These are phyloP conservation scores for Fomitopsis schrenkii DNA, from an alignment of 1,284 basidiomycete species.

Conservation along the genomic window DNA sequence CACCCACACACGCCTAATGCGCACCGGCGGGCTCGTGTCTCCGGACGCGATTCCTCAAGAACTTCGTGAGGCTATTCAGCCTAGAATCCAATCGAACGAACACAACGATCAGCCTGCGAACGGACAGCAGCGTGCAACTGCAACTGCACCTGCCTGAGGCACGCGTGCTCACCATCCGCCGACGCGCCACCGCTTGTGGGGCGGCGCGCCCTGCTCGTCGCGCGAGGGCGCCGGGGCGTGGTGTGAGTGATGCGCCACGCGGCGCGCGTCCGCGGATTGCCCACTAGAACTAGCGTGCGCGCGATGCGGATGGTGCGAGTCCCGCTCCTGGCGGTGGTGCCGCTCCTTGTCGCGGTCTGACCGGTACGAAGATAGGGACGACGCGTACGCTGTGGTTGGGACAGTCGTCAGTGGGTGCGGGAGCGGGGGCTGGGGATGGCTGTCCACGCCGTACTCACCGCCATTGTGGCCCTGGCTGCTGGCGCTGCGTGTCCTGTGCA, in stretches of 20 bases:
- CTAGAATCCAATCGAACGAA: not conserved
- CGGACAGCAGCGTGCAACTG: not conserved
- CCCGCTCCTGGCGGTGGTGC: not conserved
- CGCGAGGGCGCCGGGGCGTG: not conserved
- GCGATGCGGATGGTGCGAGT: not conserved
- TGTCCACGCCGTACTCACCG: not conserved
- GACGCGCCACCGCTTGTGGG: slow-evolving; percentile 1
- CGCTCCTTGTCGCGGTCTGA: not conserved
- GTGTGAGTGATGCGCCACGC: not conserved
- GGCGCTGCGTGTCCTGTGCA: not conserved
- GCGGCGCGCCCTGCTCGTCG: not conserved
- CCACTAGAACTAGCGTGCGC: not conserved
- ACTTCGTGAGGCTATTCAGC: slow-evolving; percentile 1
- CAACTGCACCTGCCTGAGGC: not conserved
- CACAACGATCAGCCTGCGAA: not conserved
- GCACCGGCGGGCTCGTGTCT: not conserved
- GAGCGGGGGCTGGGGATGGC: not conserved
- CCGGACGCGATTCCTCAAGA: not conserved
- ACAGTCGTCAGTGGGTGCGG: not conserved
- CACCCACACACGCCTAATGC: not conserved
- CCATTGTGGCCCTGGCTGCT: not conserved
- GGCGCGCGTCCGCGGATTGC: not conserved
- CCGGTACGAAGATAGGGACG: not conserved
- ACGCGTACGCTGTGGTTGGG: not conserved
- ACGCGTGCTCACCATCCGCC: slow-evolving; percentile 10